Base-by-base conservation (phyloP, 192 early-diverging fungal species). In the Martensiomyces pterosporus region DNA sequence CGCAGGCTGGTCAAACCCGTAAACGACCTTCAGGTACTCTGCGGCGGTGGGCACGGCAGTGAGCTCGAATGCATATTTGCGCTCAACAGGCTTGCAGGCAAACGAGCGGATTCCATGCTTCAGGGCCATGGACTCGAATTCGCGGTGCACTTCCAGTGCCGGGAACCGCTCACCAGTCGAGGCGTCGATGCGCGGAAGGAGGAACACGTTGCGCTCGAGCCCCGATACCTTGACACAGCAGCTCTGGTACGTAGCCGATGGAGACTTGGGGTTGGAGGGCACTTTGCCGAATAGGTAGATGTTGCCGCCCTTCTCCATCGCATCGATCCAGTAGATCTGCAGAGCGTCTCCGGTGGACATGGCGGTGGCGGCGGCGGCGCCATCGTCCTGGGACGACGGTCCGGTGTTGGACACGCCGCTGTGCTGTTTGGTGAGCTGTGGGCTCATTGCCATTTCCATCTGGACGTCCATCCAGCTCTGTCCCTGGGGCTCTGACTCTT, bases 251-350 rank as follows among this genome's bases (percentile, higher is more conserved):
- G 21, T 5, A 7, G 40, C 17, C 24, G 14, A 15, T n/a, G n/a
- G n/a, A n/a, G n/a, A n/a, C n/a, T n/a, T n/a, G n/a, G n/a, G n/a
- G n/a, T n/a, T n/a, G 14, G 23, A 3, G 14, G 43, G 42, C 55
- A 89, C 84, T 73, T 98, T 99, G 49, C 92, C 97, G 78, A 98
- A 88, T 0, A 99, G 40, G 47, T 96, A 98, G 0, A 99, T 76
- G 13, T 64, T 51, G 0, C 93, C 94, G 45, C 81, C 67, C 40
- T 80, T 80, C 55, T 99, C 93, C 39, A 79, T 79, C 13, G 90
- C 92, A 61, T 99, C 97, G 39, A 94, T 74, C 94, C 94, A 99
- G 71, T 81, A 99, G 62, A 93, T 72, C 29, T 61, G 60, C 38
- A 95, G 18, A 13, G 29, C 47, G 6, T 25, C 39, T 24, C n/a